These are phyloP conservation scores for Podosphaera leucotricha DNA, from an alignment of 2,329 filamentous ascomycete genomes.

Conservation along the genomic window DNA sequence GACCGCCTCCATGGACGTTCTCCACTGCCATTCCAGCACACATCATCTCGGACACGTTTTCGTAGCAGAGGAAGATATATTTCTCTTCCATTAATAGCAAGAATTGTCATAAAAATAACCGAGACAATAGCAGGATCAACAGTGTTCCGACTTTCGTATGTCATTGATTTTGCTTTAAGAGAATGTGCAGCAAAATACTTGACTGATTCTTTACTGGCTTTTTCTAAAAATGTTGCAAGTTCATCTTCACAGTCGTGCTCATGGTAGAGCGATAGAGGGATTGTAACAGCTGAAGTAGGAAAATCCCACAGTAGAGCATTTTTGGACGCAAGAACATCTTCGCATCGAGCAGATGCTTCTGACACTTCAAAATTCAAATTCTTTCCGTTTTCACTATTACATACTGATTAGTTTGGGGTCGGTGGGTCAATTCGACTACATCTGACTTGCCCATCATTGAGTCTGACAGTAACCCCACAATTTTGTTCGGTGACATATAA, in stretches of 20 bases:
- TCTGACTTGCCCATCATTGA: constrained; percentile 14
- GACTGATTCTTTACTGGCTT: constrained; percentile 27
- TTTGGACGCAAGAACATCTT: constrained; percentile 26
- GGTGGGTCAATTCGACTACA: constrained; percentile 1
- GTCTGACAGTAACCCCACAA: constrained; percentile 21
- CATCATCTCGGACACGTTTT: constrained; percentile 41
- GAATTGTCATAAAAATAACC: constrained; percentile 32
- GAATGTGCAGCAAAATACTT: constrained; percentile 26
- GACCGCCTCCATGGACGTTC: constrained; percentile 36
- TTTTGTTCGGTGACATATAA: constrained; percentile 25
- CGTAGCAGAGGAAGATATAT: constrained; percentile 18
- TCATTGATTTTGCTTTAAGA: constrained; percentile 24
- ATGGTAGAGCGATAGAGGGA: constrained; percentile 20
- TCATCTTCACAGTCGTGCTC: constrained; percentile 22
- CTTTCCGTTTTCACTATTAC: constrained; percentile 7
- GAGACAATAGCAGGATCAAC: constrained; percentile 31
- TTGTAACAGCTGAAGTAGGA: constrained; percentile 26
- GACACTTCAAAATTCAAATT: constrained; percentile 32
- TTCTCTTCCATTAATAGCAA: constrained; percentile 27
- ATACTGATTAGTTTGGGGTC: constrained; percentile 4
- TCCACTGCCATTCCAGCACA: constrained; percentile 19
- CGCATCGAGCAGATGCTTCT: constrained; percentile 29
- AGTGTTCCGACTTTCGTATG: constrained; percentile 33
- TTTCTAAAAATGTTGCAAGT: constrained; percentile 29
- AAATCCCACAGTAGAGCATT: constrained; percentile 34